A percentile compares a stretch with the other conserved stretches of the same genome.
Evolutionary conservation across 2,329 filamentous ascomycete genomes (phyloP).

Genomic region (Xylariaceae sp.): DNA sequence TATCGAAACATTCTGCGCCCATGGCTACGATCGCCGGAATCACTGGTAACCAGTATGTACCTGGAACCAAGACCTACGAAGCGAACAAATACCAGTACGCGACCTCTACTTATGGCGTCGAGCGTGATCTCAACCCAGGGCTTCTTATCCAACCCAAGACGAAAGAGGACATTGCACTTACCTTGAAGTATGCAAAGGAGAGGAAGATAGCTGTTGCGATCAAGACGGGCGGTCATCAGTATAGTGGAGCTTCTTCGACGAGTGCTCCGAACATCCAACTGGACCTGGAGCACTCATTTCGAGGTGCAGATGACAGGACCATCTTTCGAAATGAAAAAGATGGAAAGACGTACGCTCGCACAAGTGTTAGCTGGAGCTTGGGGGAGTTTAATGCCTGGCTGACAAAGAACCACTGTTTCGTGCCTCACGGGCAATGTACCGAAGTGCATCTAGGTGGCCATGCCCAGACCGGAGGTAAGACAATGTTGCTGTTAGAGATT

Average conservation of each 20-base stretch:
- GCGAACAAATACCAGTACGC: constrained; percentile 38
- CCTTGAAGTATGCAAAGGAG: constrained; percentile 36
- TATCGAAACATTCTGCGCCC: not conserved
- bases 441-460: constrained; percentile 43
- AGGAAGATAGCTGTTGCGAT: constrained; percentile 39
- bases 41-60: constrained; percentile 19
- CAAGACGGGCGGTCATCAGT: constrained; percentile 45
- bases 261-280: constrained; percentile 40
- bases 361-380: constrained; percentile 34
- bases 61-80: constrained; percentile 18
- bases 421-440: constrained; percentile 42
- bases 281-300: constrained; percentile 37
- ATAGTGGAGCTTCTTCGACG: constrained; percentile 45
- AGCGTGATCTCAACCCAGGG: constrained; percentile 39
- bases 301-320: constrained; percentile 10
- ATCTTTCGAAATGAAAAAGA: constrained; percentile 17
- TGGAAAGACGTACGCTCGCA: constrained; percentile 32
- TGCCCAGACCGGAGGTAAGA: constrained; percentile 40
- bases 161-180: constrained; percentile 36
- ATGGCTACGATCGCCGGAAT: constrained; percentile 23
- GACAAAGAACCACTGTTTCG: constrained; percentile 35
- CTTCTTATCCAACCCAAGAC: constrained; percentile 39
- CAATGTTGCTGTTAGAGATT: constrained; percentile 6
- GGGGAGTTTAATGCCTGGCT: constrained; percentile 40
- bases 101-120: constrained; percentile 34